Conservation (phyloP, 164 flowering plant genomes). For the Vitis riparia region DNA sequence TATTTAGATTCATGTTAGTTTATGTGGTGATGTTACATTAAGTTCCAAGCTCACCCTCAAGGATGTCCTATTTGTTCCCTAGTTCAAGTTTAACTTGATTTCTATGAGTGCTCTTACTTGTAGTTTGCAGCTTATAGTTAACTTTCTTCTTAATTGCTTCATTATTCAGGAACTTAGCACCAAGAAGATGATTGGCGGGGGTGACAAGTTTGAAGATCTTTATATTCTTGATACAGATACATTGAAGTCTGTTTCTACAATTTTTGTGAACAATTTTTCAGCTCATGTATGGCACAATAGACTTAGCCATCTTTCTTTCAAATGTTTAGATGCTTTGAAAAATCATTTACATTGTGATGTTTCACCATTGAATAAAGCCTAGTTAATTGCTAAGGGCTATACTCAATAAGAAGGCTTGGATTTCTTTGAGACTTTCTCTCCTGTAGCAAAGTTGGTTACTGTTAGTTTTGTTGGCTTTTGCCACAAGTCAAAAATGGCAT, state of each 20-base stretch:
- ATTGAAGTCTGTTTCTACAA: neutral
- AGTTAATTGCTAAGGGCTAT: too few relatives aligned
- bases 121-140: neutral
- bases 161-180: neutral
- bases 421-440: neutral
- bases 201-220: neutral
- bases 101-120: neutral
- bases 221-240: neutral
- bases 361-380: neutral
- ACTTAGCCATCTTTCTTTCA: neutral
- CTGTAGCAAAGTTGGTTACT: neutral
- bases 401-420: too few relatives aligned
- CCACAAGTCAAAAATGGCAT: neutral
- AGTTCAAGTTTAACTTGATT: neutral
- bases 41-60: neutral
- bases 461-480: neutral
- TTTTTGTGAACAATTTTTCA: neutral
- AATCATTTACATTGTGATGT: neutral
- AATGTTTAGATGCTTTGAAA: neutral
- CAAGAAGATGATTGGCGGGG: constrained; percentile 5
- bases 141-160: neutral
- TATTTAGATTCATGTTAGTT: neutral
- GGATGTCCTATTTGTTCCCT: neutral
- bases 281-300: too few relatives aligned
- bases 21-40: neutral